Conservation (phyloP, 768 basidiomycete species). For the Ramaria sp. region DNA sequence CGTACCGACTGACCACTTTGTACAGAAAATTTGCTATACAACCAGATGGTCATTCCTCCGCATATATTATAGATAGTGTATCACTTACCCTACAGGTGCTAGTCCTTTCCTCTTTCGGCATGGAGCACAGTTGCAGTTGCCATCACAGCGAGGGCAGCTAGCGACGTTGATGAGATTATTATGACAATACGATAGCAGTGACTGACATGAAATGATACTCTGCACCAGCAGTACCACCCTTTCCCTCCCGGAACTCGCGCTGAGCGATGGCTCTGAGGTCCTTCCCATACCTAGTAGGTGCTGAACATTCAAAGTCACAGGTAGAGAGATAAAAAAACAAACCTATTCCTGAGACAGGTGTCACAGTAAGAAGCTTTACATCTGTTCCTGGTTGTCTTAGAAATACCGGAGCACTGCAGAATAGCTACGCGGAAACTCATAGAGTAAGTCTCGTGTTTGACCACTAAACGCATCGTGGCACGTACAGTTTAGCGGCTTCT, state of each 20-base stretch:
- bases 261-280: conserved; percentile 32
- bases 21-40: neutral
- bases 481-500: neutral
- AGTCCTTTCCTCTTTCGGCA: conserved; percentile 59
- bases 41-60: neutral
- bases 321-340: neutral
- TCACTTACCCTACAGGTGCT: conserved; percentile 46
- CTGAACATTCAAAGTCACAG: neutral
- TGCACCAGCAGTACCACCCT: conserved; percentile 18
- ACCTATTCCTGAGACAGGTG: conserved; percentile 48
- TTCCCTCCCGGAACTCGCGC: conserved; percentile 8
- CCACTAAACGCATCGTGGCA: neutral
- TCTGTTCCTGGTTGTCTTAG: neutral
- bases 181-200: neutral
- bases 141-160: conserved; percentile 63
- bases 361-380: conserved; percentile 36
- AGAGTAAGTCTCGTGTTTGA: neutral
- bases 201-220: conserved; percentile 46
- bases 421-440: neutral
- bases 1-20: conserved; percentile 28
- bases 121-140: conserved; percentile 52
- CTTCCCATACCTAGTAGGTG: conserved; percentile 38
- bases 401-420: conserved; percentile 1
- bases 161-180: conserved; percentile 9
- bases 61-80: neutral